Percentiles rank a stretch among this genome's conserved stretches.
phyloP scores from a whole-genome alignment of 2,329 filamentous ascomycete species.

The Fusarium zealandicum region DNA sequence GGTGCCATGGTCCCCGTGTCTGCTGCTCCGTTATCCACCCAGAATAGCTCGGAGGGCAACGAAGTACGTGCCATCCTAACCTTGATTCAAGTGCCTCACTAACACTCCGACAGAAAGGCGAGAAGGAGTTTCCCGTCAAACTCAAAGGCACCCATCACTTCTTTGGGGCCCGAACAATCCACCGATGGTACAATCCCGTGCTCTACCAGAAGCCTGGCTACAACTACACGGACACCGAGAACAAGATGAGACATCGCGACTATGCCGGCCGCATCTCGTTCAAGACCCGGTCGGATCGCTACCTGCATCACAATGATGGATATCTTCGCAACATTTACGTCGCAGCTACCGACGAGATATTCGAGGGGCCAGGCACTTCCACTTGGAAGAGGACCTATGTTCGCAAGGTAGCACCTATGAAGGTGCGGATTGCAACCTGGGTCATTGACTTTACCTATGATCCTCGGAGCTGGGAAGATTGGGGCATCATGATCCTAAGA shows the following conservation, averaged over 20 bases:
- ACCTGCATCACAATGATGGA: slow-evolving; percentile 38
- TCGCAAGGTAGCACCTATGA: slow-evolving; percentile 37
- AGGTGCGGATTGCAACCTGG: slow-evolving; percentile 40
- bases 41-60: slow-evolving; percentile 21
- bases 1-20: slow-evolving; percentile 23
- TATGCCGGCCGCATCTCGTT: slow-evolving; percentile 34
- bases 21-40: slow-evolving; percentile 14
- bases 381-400: slow-evolving; percentile 41
- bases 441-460: slow-evolving; percentile 40
- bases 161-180: slow-evolving; percentile 30
- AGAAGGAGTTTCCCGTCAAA: slow-evolving; percentile 39
- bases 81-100: neutral
- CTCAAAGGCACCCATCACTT: slow-evolving; percentile 38
- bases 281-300: slow-evolving; percentile 37
- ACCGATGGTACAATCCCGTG: slow-evolving; percentile 32
- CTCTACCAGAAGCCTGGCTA: slow-evolving; percentile 38
- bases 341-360: slow-evolving; percentile 37
- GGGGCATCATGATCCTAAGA: slow-evolving; percentile 36
- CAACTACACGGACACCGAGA: slow-evolving; percentile 23
- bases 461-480: slow-evolving; percentile 39
- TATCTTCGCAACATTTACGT: slow-evolving; percentile 41
- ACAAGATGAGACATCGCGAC: slow-evolving; percentile 33
- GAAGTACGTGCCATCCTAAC: slow-evolving; percentile 23
- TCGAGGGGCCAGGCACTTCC: slow-evolving; percentile 36
- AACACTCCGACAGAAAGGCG: slow-evolving; percentile 20